Conservation (phyloP, 129 eudicot species). For the Mikania micrantha region DNA sequence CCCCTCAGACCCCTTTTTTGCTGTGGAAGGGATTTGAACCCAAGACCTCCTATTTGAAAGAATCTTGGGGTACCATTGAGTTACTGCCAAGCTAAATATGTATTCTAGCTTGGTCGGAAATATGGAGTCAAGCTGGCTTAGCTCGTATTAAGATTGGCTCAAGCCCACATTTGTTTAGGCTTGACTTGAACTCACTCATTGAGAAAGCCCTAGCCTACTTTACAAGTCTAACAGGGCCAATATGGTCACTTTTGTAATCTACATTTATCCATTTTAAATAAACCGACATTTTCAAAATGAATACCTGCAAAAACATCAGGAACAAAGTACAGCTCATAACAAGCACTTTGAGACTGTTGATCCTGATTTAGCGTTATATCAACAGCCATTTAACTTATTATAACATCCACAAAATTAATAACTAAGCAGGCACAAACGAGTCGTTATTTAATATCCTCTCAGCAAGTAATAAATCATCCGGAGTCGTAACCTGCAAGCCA, state of each 20-base stretch:
- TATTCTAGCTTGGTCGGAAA: too few species aligned
- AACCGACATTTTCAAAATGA: neutral
- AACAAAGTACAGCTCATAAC: neutral
- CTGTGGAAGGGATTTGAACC: too few species aligned
- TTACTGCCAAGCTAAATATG: too few species aligned
- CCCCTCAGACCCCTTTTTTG: too few species aligned
- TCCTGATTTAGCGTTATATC: neutral
- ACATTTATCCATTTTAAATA: neutral
- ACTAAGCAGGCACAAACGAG: conserved; percentile 35
- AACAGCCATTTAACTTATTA: neutral
- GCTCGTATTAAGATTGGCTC: too few species aligned
- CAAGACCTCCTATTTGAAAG: too few species aligned
- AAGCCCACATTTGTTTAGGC: too few species aligned
- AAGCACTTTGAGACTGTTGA: too few species aligned
- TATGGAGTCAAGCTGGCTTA: too few species aligned
- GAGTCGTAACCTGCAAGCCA: conserved; percentile 85
- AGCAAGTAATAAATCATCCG: conserved; percentile 91
- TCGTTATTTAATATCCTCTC: conserved; percentile 67
- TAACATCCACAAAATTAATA: conserved; percentile 8
- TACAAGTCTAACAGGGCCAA: neutral
- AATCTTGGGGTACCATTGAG: too few species aligned
- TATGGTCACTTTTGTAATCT: neutral
- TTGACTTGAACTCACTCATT: too few species aligned
- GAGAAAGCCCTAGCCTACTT: neutral
- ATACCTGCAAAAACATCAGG: neutral